Conservation (phyloP, 2,329 filamentous ascomycete species). For the Phialophora macrospora region DNA sequence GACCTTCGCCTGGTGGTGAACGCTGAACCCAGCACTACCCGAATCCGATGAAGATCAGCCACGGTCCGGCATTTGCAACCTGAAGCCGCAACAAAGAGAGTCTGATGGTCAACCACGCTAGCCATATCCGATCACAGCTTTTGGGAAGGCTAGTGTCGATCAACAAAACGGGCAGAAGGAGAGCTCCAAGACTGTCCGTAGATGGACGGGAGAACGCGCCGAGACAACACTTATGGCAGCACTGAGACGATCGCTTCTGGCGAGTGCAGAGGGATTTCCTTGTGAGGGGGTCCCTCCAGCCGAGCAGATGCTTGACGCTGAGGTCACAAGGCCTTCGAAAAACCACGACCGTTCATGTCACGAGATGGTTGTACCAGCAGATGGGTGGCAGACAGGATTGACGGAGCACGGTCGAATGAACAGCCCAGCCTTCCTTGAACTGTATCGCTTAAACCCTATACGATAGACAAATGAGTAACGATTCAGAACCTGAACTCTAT, state of each 20-base stretch:
- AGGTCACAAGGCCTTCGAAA: background rate
- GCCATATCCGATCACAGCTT: background rate
- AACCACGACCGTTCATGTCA: background rate
- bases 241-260: background rate
- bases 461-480: background rate
- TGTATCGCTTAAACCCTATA: background rate
- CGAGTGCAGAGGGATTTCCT: background rate
- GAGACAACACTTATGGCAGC: slow-evolving; percentile 2
- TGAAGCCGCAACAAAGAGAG: background rate
- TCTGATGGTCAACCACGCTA: background rate
- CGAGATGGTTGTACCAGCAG: background rate
- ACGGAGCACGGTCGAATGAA: background rate
- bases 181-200: slow-evolving; percentile 1
- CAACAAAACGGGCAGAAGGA: background rate
- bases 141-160: background rate
- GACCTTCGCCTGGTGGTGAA: background rate
- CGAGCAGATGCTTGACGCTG: background rate
- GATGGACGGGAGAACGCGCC: slow-evolving; percentile 10
- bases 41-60: slow-evolving; percentile 11
- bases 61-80: slow-evolving; percentile 3
- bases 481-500: background rate
- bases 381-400: background rate
- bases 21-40: slow-evolving; percentile 6
- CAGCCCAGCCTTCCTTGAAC: background rate
- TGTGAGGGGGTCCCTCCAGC: background rate